Conservation (phyloP, 805 yeast genomes). For the Saccharomycopsis javanensis region DNA sequence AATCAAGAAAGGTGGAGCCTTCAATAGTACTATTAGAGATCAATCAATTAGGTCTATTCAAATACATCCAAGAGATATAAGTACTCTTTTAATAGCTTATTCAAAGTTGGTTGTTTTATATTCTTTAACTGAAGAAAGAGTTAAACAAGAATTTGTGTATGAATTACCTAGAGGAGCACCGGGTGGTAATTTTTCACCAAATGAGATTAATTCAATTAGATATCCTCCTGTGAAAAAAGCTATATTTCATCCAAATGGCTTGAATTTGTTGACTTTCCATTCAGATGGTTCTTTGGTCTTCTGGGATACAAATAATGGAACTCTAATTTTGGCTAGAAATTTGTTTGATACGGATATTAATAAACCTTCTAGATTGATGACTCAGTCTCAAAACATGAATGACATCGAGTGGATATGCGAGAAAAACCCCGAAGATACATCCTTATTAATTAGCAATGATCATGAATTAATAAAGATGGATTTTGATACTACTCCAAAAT, state of each 20-base stretch:
- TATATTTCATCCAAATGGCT: slow-evolving; percentile 87
- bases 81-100: slow-evolving; percentile 67
- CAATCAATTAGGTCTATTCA: slow-evolving; percentile 53
- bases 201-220: slow-evolving; percentile 25
- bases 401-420: slow-evolving; percentile 68
- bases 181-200: slow-evolving; percentile 46
- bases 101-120: slow-evolving; percentile 58
- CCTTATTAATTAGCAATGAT: slow-evolving; percentile 53
- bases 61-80: slow-evolving; percentile 86
- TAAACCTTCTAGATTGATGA: slow-evolving; percentile 26
- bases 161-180: slow-evolving; percentile 58
- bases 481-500: slow-evolving; percentile 71
- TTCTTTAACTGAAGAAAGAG: slow-evolving; percentile 43
- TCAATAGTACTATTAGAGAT: slow-evolving; percentile 4
- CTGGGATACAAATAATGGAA: slow-evolving; percentile 85
- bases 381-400: slow-evolving; percentile 23
- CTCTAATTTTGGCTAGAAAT: slow-evolving; percentile 63
- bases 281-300: slow-evolving; percentile 78
- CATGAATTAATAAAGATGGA: slow-evolving; percentile 47
- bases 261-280: slow-evolving; percentile 71
- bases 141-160: slow-evolving; percentile 51
- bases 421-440: slow-evolving; percentile 70
- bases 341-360: slow-evolving; percentile 58
- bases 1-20: slow-evolving; percentile 30
- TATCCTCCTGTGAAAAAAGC: slow-evolving; percentile 42